Conservation (phyloP, 2,329 filamentous ascomycete genomes). For the Diplodia sapinea region DNA sequence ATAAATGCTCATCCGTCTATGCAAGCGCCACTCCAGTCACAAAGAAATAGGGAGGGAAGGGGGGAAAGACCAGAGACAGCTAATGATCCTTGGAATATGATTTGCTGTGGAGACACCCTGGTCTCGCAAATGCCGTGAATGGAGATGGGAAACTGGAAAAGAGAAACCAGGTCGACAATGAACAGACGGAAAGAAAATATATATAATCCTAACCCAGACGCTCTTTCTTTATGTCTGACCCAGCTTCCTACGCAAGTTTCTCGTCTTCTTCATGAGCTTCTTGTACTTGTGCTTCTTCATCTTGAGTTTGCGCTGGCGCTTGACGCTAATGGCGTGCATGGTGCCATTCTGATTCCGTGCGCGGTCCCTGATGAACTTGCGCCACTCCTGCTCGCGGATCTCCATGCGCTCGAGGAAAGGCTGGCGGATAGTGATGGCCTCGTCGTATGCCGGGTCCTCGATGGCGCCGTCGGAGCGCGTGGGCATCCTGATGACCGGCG, state of each 20-base stretch:
- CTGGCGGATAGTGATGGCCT: slow-evolving; percentile 46
- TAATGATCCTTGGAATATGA: not conserved
- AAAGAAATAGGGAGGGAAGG: slow-evolving; percentile 5
- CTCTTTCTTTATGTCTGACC: slow-evolving; percentile 48
- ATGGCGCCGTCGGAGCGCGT: slow-evolving; percentile 37
- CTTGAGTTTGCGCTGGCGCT: slow-evolving; percentile 89
- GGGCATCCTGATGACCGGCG: slow-evolving; percentile 54
- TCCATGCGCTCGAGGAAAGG: slow-evolving; percentile 75
- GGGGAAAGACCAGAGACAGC: not conserved
- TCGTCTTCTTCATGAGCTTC: slow-evolving; percentile 94
- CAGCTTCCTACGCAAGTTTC: slow-evolving; percentile 84
- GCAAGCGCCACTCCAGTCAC: slow-evolving; percentile 23
- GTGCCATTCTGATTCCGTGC: slow-evolving; percentile 44
- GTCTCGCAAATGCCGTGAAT: slow-evolving; percentile 7
- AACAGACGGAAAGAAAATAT: not conserved
- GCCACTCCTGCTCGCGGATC: slow-evolving; percentile 65
- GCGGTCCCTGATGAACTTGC: slow-evolving; percentile 59
- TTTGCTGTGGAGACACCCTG: slow-evolving; percentile 1
- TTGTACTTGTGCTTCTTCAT: slow-evolving; percentile 99
- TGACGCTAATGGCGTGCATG: slow-evolving; percentile 88
- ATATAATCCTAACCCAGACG: slow-evolving; percentile 15
- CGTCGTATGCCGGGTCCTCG: slow-evolving; percentile 39
- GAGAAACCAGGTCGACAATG: not conserved
- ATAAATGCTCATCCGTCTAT: slow-evolving; percentile 22
- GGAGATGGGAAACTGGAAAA: slow-evolving; percentile 2